Base-by-base conservation (phyloP, 2,329 filamentous ascomycete species). In the Fusarium multiceps region DNA sequence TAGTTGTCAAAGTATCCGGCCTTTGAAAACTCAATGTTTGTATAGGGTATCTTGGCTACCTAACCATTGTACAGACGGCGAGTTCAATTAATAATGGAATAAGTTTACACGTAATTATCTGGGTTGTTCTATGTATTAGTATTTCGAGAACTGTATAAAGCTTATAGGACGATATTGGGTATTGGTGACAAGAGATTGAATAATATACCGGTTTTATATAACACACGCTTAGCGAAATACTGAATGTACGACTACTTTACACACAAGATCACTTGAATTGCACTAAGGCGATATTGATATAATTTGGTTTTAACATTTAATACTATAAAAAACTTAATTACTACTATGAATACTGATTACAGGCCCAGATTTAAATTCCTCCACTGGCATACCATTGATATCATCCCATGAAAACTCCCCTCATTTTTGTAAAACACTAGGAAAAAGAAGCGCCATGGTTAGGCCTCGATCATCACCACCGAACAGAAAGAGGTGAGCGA, bases 401-500 rank as follows among this genome's bases (percentile, higher is more conserved):
- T 27, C 45, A 37, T 51, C 20, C 25, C 40, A 53, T 50, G 45
- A 25, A 56, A 32, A 47, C 34, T 30, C 25, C 43, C 53, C 28
- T 23, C 30, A 46, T 25, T 27, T 59, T 62, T 66, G 18, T 66
- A 30, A 14, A 14, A 57, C 49, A 25, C 10, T 41, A 59, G 25
- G 46, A 69, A 64, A 58, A 12, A 11, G 49, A 63, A 50, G n/a
- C 18, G 11, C 25, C 25, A 16, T 30, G 16, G 7, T 47, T 46
- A 30, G 37, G 20, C 21, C 7, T 25, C 7, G 30, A 28, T 25
- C 27, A 46, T 71, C 55, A 74, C 61, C 72, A 59, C 27, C 55
- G 64, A 16, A 66, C 25, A 40, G 59, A 66, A 7, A 69, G 42
- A 14, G 67, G 63, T 25, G 66, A 72, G 3, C 69, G 66, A 23